phyloP scores from a whole-genome alignment of 257 asterid genomes.

The Misopates orontium region DNA sequence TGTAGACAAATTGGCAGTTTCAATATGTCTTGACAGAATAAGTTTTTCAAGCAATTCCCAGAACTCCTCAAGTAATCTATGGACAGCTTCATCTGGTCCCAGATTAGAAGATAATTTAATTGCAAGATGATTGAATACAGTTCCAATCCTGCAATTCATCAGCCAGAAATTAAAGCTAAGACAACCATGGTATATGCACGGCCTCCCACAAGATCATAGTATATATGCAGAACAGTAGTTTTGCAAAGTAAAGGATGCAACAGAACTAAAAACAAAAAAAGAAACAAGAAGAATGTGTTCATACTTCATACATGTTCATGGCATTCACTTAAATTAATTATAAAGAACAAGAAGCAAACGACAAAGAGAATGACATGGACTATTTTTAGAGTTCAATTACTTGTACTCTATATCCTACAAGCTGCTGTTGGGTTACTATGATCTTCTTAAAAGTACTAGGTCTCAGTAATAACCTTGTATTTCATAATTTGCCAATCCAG shows the following conservation, averaged over 20 bases:
- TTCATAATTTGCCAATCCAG: constrained; percentile 1
- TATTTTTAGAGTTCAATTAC: constrained; percentile 7
- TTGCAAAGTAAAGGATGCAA: constrained; percentile 20
- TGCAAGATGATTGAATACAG: constrained; percentile 58
- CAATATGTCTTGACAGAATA: constrained; percentile 59
- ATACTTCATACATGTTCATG: too few relatives aligned
- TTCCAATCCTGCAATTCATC: constrained; percentile 70
- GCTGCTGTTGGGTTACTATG: constrained; percentile 4
- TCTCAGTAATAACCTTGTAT: constrained; percentile 3
- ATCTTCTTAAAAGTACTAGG: constrained; percentile 2
- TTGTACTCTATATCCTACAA: neutral
- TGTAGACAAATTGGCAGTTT: constrained; percentile 64
- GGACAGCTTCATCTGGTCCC: constrained; percentile 49
- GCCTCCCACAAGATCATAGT: constrained; percentile 8
- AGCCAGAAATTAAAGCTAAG: constrained; percentile 22
- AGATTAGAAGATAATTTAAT: constrained; percentile 47
- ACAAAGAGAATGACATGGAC: neutral
- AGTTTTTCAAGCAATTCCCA: constrained; percentile 86
- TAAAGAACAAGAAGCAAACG: too few relatives aligned
- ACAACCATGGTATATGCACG: constrained; percentile 10
- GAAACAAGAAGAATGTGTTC: neutral
- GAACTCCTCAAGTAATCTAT: constrained; percentile 60
- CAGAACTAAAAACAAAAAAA: constrained; percentile 6
- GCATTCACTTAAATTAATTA: too few relatives aligned
- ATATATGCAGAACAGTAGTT: constrained; percentile 9